These are phyloP conservation scores for Endocladia muricata DNA, from an alignment of 31 red algal genomes.

Conservation along the genomic window DNA sequence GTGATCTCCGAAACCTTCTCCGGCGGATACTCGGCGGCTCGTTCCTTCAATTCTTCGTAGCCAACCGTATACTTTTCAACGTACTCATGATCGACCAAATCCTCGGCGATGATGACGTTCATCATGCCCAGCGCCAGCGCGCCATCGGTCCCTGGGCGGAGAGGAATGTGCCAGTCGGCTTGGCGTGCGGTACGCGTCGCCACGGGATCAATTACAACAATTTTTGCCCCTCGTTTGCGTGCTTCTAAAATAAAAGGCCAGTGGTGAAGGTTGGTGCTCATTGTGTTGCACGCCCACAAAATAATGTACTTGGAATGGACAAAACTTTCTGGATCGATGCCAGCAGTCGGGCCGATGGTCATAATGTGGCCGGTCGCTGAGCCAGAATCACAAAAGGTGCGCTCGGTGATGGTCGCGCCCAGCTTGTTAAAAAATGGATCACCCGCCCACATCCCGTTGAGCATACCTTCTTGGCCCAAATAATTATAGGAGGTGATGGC, in stretches of 20 bases:
- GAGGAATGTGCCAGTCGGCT: conserved; percentile 1
- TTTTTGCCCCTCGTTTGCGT: neutral
- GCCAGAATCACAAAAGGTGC: too few species aligned
- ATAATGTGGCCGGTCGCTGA: too few species aligned
- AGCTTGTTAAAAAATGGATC: too few species aligned
- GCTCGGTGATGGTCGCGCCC: too few species aligned
- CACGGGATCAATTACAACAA: conserved; percentile 2
- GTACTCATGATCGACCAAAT: conserved; percentile 2
- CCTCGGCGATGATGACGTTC: neutral
- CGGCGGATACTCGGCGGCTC: neutral
- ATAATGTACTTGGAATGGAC: too few species aligned
- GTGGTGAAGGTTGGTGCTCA: neutral
- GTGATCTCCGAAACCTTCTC: neutral
- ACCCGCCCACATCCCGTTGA: too few species aligned
- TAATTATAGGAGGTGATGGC: too few species aligned
- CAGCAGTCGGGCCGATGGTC: too few species aligned
- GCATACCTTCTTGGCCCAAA: too few species aligned
- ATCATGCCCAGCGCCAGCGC: neutral
- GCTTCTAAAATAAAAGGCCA: neutral
- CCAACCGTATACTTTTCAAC: neutral
- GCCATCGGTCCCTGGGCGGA: neutral
- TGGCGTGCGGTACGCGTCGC: neutral
- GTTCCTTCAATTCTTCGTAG: neutral
- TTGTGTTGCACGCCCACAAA: too few species aligned
- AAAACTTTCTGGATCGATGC: too few species aligned